Conservation (phyloP, 1,284 basidiomycete species). For the Heterobasidion occidentale region DNA sequence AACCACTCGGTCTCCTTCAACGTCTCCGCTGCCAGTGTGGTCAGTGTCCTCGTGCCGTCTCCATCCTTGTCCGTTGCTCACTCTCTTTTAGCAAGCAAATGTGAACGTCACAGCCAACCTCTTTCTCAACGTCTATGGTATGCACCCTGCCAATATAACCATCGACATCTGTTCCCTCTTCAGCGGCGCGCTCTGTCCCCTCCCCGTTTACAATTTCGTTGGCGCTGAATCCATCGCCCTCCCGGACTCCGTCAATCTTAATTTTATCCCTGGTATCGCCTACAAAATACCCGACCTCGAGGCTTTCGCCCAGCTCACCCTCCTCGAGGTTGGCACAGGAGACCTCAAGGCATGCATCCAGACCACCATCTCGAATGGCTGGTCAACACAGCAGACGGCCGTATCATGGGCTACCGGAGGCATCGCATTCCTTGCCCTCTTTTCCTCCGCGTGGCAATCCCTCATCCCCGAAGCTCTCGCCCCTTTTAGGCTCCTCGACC, state of each 20-base stretch:
- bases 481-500: slow-evolving; percentile 68
- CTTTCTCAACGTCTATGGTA: slow-evolving; percentile 77
- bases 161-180: slow-evolving; percentile 74
- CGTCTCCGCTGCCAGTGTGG: slow-evolving; percentile 66
- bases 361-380: slow-evolving; percentile 87
- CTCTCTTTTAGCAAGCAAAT: slow-evolving; percentile 49
- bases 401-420: slow-evolving; percentile 77
- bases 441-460: slow-evolving; percentile 66
- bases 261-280: slow-evolving; percentile 70
- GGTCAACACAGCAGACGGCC: slow-evolving; percentile 67
- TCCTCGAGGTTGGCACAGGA: slow-evolving; percentile 62
- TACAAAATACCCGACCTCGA: slow-evolving; percentile 90
- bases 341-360: slow-evolving; percentile 84
- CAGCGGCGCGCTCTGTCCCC: slow-evolving; percentile 75
- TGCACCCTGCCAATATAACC: slow-evolving; percentile 68
- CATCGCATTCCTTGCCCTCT: slow-evolving; percentile 60
- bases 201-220: slow-evolving; percentile 82
- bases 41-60: slow-evolving; percentile 27
- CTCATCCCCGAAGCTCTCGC: slow-evolving; percentile 37
- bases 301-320: slow-evolving; percentile 77
- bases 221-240: slow-evolving; percentile 74
- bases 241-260: slow-evolving; percentile 49
- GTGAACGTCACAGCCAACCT: slow-evolving; percentile 76
- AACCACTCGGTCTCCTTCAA: slow-evolving; percentile 73
- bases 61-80: slow-evolving; percentile 19